Conservation (phyloP, 768 basidiomycete genomes). For the Clitopilus passeckerianus region DNA sequence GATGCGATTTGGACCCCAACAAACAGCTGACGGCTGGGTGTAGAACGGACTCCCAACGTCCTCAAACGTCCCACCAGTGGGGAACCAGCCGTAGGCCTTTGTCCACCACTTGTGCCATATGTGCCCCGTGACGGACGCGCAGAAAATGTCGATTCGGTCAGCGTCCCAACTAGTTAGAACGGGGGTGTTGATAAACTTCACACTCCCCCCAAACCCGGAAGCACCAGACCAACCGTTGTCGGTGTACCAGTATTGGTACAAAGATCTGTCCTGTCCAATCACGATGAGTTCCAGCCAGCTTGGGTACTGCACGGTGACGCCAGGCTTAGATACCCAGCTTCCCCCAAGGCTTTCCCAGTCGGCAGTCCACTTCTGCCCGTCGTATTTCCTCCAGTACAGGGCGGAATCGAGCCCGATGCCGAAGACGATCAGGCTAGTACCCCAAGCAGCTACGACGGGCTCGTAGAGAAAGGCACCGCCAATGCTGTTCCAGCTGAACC, state of each 20-base stretch:
- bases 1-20: not conserved
- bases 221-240: not conserved
- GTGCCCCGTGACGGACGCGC: not conserved
- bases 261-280: not conserved
- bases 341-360: slow-evolving; percentile 6
- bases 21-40: not conserved
- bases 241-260: slow-evolving; percentile 1
- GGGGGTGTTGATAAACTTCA: not conserved
- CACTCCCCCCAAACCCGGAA: not conserved
- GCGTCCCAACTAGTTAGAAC: not conserved
- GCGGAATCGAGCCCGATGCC: slow-evolving; percentile 6
- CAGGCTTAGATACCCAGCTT: slow-evolving; percentile 1
- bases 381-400: slow-evolving; percentile 7
- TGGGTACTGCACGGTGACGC: not conserved
- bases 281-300: not conserved
- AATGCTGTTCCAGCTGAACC: not conserved
- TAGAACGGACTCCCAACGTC: not conserved
- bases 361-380: slow-evolving; percentile 2
- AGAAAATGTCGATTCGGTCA: not conserved
- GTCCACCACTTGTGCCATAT: not conserved
- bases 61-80: not conserved
- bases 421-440: slow-evolving; percentile 8
- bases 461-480: slow-evolving; percentile 5
- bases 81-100: not conserved
- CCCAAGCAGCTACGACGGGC: slow-evolving; percentile 6